Conservation (phyloP, 2,329 filamentous ascomycete genomes). For the Venturiaceae sp. region DNA sequence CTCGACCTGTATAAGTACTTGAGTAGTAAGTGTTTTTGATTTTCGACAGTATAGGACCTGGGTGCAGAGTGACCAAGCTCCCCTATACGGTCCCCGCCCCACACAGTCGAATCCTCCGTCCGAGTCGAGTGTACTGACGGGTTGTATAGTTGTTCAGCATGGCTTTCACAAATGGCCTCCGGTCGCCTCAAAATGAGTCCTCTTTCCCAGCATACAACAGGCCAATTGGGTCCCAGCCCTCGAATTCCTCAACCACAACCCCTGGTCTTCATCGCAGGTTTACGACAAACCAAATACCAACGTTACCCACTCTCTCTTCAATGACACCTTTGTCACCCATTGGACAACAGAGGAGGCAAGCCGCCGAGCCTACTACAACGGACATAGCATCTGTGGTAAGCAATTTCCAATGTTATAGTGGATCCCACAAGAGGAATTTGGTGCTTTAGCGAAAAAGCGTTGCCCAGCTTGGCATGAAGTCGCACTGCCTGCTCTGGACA, state of each 20-base stretch:
- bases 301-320: conserved; percentile 61
- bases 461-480: background rate
- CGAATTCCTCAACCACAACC: background rate
- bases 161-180: conserved; percentile 55
- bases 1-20: conserved; percentile 4
- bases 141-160: conserved; percentile 27
- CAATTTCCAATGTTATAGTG: conserved; percentile 7
- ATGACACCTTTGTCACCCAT: conserved; percentile 52
- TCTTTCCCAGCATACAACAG: conserved; percentile 66
- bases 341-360: conserved; percentile 41
- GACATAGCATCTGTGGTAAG: conserved; percentile 46
- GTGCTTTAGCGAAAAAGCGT: background rate
- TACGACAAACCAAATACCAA: conserved; percentile 78
- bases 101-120: conserved; percentile 1
- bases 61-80: background rate
- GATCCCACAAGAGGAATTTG: background rate
- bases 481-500: background rate
- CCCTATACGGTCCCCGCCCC: conserved; percentile 1
- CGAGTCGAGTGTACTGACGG: background rate
- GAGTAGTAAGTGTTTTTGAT: background rate
- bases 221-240: conserved; percentile 47
- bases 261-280: conserved; percentile 75
- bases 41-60: background rate
- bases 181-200: conserved; percentile 67
- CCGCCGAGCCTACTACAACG: conserved; percentile 39